phyloP scores from a whole-genome alignment of 192 early-diverging fungal genomes.

The Linnemannia exigua region DNA sequence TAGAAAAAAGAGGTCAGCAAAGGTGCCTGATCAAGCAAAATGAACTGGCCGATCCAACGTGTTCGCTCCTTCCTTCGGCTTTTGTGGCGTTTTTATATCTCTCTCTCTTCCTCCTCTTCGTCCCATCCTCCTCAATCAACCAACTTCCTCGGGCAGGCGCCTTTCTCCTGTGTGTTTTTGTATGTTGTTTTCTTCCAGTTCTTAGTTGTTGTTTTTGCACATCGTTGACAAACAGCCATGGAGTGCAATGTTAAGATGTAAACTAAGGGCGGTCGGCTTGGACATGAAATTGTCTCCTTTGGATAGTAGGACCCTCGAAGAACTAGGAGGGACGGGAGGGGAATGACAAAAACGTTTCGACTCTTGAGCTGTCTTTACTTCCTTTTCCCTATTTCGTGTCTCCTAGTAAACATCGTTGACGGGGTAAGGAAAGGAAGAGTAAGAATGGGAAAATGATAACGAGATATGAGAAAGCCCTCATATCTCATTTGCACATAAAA shows the following conservation, averaged over 20 bases:
- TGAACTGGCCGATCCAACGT: background rate
- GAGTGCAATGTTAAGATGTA: background rate
- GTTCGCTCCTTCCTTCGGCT: background rate
- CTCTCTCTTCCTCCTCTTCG: background rate
- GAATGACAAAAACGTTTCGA: background rate
- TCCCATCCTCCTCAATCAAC: background rate
- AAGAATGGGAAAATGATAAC: background rate
- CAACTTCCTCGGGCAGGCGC: background rate
- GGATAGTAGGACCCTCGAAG: background rate
- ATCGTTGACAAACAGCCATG: background rate
- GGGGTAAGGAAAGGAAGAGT: background rate
- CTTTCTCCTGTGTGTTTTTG: background rate
- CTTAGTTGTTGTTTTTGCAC: background rate
- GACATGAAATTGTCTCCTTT: too few species aligned
- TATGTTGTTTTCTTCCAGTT: background rate
- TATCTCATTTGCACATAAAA: background rate
- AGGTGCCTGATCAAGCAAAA: background rate
- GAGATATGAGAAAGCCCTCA: background rate
- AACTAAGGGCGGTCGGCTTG: background rate
- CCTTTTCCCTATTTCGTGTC: background rate
- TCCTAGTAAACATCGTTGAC: background rate
- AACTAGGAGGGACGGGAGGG: background rate
- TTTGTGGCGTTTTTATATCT: background rate
- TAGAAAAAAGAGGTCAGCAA: background rate
- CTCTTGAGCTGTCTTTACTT: background rate